Percentiles rank a stretch among this genome's conserved stretches.
These are phyloP conservation scores for Mediolabrus comicus DNA, from an alignment of 108 stramenopile species.

Conservation along the genomic window DNA sequence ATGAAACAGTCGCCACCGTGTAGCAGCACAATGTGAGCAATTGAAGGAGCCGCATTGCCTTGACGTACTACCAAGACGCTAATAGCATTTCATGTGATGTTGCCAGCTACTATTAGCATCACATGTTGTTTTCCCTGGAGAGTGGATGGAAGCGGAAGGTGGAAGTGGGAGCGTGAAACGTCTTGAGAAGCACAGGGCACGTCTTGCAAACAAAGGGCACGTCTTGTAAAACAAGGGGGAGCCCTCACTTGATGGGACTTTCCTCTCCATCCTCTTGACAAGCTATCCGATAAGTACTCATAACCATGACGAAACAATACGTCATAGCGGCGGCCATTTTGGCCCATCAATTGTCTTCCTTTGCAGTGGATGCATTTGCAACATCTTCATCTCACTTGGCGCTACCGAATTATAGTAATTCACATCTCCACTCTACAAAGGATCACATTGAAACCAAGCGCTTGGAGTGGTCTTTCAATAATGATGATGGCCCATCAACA, in stretches of 20 bases:
- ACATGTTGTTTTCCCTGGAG: no score
- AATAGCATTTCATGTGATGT: no score
- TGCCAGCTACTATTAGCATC: no score
- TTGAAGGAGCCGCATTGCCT: no score
- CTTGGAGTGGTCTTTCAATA: slow-evolving; percentile 19
- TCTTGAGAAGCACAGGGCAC: no score
- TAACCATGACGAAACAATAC: background rate
- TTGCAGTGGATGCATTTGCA: slow-evolving; percentile 24
- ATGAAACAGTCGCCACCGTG: no score
- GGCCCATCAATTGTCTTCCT: background rate
- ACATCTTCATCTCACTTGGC: background rate
- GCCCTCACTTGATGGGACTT: background rate
- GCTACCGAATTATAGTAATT: background rate
- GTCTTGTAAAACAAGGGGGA: no score
- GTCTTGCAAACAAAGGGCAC: background rate
- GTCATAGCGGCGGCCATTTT: slow-evolving; percentile 29
- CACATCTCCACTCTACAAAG: slow-evolving; percentile 10
- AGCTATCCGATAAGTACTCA: no score
- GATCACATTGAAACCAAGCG: slow-evolving; percentile 18
- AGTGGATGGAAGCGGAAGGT: no score
- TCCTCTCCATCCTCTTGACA: background rate
- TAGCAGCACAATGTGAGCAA: no score
- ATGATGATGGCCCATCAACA: slow-evolving; percentile 11
- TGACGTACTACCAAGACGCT: no score
- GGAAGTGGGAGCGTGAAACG: no score